A percentile compares a stretch with the other conserved stretches of the same genome.
Conservation (phyloP, 495 filamentous ascomycete species). For the Cenococcum geophilum region DNA sequence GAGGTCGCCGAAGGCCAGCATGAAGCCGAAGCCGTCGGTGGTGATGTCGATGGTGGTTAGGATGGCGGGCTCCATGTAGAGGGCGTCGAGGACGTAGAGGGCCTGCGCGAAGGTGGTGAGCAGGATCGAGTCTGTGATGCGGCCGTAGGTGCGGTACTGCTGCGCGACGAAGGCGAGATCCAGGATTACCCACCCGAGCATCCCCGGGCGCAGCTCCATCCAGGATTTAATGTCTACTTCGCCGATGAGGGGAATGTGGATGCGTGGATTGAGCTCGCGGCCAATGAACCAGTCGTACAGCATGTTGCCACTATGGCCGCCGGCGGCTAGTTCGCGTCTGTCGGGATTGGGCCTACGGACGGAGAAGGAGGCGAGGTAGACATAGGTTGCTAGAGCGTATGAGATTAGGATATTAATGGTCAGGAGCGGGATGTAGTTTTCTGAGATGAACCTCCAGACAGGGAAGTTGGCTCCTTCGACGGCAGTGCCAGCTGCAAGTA, state of each 20-base stretch:
- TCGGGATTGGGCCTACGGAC: conserved; percentile 61
- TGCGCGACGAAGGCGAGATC: conserved; percentile 80
- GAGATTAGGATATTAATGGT: conserved; percentile 76
- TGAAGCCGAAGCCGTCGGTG: conserved; percentile 91
- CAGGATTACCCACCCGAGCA: conserved; percentile 84
- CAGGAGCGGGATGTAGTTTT: conserved; percentile 81
- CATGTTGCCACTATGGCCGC: conserved; percentile 75
- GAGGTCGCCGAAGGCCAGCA: conserved; percentile 92
- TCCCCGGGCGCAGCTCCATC: conserved; percentile 83
- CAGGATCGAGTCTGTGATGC: conserved; percentile 80
- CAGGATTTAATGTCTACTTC: conserved; percentile 87
- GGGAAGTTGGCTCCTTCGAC: conserved; percentile 73
- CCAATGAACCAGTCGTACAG: conserved; percentile 98
- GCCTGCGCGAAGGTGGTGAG: conserved; percentile 73
- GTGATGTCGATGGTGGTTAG: conserved; percentile 96
- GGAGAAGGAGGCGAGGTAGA: conserved; percentile 74
- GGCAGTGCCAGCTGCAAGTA: conserved; percentile 65
- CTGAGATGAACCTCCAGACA: conserved; percentile 86
- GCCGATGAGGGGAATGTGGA: conserved; percentile 70
- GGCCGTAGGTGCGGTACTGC: conserved; percentile 78
- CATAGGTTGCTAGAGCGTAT: conserved; percentile 59
- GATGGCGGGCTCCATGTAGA: conserved; percentile 87
- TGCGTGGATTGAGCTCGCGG: conserved; percentile 88
- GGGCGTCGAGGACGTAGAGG: conserved; percentile 77
- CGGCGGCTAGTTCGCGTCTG: conserved; percentile 69